phyloP scores from a whole-genome alignment of 805 yeast genomes.

The Pichia paraexigua region DNA sequence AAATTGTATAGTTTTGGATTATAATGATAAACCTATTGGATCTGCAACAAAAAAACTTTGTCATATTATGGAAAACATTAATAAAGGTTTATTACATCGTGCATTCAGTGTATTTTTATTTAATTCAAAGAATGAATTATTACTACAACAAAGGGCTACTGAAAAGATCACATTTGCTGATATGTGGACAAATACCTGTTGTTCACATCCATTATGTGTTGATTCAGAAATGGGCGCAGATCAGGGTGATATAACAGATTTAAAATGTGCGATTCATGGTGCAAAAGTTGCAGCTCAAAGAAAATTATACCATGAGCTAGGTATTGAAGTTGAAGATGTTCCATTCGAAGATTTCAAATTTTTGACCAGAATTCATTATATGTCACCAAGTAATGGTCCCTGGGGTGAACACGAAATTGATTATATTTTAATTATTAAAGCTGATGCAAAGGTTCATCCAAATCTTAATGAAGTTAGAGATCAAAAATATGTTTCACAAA shows the following conservation, averaged over 20 bases:
- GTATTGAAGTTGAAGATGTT: conserved; percentile 52
- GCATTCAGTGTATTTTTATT: conserved; percentile 95
- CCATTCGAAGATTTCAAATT: conserved; percentile 68
- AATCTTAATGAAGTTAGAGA: conserved; percentile 85
- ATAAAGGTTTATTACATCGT: conserved; percentile 82
- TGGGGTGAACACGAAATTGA: conserved; percentile 99
- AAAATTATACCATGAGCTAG: conserved; percentile 88
- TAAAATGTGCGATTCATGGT: conserved; percentile 62
- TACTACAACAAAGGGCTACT: conserved; percentile 91
- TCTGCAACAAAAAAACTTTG: conserved; percentile 91
- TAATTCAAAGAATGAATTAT: conserved; percentile 63
- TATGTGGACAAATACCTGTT: conserved; percentile 98
- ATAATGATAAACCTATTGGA: conserved; percentile 80
- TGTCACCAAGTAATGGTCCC: conserved; percentile 66
- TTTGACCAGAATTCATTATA: conserved; percentile 90
- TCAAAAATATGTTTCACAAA: conserved; percentile 59
- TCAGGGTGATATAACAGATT: conserved; percentile 23
- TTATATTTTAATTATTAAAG: conserved; percentile 73
- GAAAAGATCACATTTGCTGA: conserved; percentile 95
- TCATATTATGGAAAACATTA: conserved; percentile 80
- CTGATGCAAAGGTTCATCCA: conserved; percentile 40
- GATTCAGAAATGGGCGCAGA: conserved; percentile 67
- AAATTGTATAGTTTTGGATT: conserved; percentile 87
- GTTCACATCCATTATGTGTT: conserved; percentile 93
- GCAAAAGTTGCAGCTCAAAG: conserved; percentile 85